Conservation (phyloP, 2,329 filamentous ascomycete species). For the Pseudocercospora eumusae region DNA sequence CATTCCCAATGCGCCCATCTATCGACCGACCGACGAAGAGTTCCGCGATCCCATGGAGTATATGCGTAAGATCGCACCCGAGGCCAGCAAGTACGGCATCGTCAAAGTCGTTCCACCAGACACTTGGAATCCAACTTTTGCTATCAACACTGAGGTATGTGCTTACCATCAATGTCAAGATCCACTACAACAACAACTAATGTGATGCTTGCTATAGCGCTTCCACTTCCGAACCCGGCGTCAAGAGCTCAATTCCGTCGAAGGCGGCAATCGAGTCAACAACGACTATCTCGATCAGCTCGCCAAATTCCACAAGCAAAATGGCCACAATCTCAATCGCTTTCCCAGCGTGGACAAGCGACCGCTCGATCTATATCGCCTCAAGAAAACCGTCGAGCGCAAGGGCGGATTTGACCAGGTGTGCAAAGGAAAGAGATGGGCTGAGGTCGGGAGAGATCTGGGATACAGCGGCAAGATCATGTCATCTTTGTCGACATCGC, state of each 20-base stretch:
- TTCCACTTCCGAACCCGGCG: constrained; percentile 97
- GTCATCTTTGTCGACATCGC: constrained; percentile 94
- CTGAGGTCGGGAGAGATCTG: constrained; percentile 92
- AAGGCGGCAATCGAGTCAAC: constrained; percentile 96
- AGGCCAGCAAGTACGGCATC: constrained; percentile 84
- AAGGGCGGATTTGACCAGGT: constrained; percentile 94
- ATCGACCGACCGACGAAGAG: constrained; percentile 85
- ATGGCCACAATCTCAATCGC: constrained; percentile 89
- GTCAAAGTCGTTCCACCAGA: constrained; percentile 95
- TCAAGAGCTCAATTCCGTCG: constrained; percentile 93
- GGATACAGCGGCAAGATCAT: constrained; percentile 99
- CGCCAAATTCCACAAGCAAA: constrained; percentile 94
- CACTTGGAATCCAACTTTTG: constrained; percentile 90
- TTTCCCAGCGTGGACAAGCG: constrained; percentile 98
- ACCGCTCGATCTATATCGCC: constrained; percentile 87
- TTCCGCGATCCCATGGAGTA: constrained; percentile 94
- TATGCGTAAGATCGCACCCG: constrained; percentile 84
- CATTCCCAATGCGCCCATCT: constrained; percentile 86
- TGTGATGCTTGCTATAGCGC: constrained; percentile 62
- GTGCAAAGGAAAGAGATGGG: constrained; percentile 98
- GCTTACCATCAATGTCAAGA: neutral
- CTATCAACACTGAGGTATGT: constrained; percentile 91
- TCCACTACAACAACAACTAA: constrained; percentile 21
- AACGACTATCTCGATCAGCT: constrained; percentile 94
- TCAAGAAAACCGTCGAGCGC: constrained; percentile 95